Conservation (phyloP, 1,284 basidiomycete species). For the Golubevia pallescens region DNA sequence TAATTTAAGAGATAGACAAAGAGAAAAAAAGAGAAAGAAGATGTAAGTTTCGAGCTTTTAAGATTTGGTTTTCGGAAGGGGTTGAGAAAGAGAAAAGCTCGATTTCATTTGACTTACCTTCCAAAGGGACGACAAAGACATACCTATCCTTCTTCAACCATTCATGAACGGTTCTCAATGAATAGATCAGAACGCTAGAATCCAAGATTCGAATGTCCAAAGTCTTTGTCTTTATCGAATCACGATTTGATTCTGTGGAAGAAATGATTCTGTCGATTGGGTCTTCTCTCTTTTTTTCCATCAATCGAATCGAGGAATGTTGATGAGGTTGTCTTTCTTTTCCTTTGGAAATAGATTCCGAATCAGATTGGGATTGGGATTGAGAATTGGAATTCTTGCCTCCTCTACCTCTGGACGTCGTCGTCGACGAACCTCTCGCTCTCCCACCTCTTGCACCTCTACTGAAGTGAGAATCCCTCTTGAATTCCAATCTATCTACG, state of each 20-base stretch:
- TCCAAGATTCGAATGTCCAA: conserved; percentile 17
- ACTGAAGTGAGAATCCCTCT: neutral
- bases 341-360: too few species aligned
- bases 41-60: neutral
- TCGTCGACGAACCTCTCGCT: too few species aligned
- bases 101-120: conserved; percentile 14
- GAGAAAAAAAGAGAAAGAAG: neutral
- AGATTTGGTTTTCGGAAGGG: neutral
- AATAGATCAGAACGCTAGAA: conserved; percentile 51
- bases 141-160: conserved; percentile 31
- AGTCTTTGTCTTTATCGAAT: too few species aligned
- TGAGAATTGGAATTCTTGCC: too few species aligned
- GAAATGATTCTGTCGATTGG: too few species aligned
- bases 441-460: too few species aligned
- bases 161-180: conserved; percentile 42
- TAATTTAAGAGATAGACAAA: neutral
- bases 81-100: neutral
- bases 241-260: too few species aligned
- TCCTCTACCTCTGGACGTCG: too few species aligned
- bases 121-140: conserved; percentile 34
- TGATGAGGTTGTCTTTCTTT: too few species aligned
- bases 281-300: too few species aligned
- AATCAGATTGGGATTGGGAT: too few species aligned
- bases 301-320: too few species aligned
- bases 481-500: conserved; percentile 16